These are phyloP conservation scores for Auricularia heimuer DNA, from an alignment of 768 basidiomycete species.

Conservation along the genomic window DNA sequence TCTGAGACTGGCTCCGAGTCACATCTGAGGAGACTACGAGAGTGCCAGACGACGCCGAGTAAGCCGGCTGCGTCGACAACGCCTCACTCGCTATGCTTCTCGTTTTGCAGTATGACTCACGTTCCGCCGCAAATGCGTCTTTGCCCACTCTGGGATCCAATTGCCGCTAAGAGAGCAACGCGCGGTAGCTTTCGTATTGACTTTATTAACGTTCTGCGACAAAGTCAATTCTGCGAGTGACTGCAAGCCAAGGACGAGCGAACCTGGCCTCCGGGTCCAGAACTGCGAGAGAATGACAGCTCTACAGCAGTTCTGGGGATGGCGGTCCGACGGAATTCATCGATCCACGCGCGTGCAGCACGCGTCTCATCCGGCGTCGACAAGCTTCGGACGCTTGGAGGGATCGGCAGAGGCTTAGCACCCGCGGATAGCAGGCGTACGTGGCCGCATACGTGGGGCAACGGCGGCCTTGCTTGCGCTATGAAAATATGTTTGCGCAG, in stretches of 20 bases:
- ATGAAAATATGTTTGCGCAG: too few species aligned
- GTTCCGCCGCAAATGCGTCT: slow-evolving; percentile 33
- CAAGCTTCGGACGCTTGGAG: slow-evolving; percentile 11
- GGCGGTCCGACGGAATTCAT: slow-evolving; percentile 31
- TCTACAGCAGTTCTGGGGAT: slow-evolving; percentile 49
- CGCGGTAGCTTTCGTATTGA: slow-evolving; percentile 72
- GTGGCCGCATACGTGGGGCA: neutral
- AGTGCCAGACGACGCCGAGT: slow-evolving; percentile 56
- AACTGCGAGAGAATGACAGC: slow-evolving; percentile 64
- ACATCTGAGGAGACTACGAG: slow-evolving; percentile 60
- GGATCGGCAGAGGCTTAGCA: neutral
- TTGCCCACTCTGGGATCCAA: slow-evolving; percentile 69
- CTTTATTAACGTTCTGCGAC: slow-evolving; percentile 75
- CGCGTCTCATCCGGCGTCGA: slow-evolving; percentile 32
- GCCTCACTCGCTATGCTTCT: neutral
- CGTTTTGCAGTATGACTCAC: slow-evolving; percentile 28
- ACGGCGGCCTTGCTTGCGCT: too few species aligned
- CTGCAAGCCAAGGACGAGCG: slow-evolving; percentile 7
- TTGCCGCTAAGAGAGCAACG: slow-evolving; percentile 44
- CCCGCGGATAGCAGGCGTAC: neutral
- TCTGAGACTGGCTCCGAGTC: slow-evolving; percentile 69
- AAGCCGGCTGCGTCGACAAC: slow-evolving; percentile 39
- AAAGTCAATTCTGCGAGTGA: slow-evolving; percentile 1
- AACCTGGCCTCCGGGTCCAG: slow-evolving; percentile 81
- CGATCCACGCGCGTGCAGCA: slow-evolving; percentile 47